phyloP scores from a whole-genome alignment of 164 flowering plant species.

The Berberis vulgaris region DNA sequence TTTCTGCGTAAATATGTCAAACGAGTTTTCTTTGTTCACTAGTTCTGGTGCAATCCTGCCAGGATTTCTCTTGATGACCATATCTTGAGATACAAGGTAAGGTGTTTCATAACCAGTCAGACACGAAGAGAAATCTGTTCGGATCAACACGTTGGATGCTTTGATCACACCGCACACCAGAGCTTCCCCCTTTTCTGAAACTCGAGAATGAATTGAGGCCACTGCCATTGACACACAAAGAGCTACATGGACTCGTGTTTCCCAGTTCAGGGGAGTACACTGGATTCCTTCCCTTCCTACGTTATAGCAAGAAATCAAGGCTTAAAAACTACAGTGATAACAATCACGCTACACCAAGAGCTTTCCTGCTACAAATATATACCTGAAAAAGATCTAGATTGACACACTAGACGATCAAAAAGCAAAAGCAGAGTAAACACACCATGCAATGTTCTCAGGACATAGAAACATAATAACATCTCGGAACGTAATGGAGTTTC shows the following conservation, averaged over 20 bases:
- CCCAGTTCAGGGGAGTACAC: neutral
- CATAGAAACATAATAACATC: too few relatives aligned
- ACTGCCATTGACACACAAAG: neutral
- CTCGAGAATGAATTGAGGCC: conserved; percentile 1
- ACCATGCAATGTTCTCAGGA: too few relatives aligned
- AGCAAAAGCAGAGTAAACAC: too few relatives aligned
- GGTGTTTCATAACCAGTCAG: neutral
- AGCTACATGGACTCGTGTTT: neutral
- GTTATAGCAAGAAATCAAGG: neutral
- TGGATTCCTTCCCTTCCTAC: conserved; percentile 1
- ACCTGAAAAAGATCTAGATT: too few relatives aligned
- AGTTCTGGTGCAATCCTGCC: neutral
- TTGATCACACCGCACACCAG: neutral
- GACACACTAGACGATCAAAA: too few relatives aligned
- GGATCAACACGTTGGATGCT: neutral
- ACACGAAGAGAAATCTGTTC: neutral
- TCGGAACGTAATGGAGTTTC: too few relatives aligned
- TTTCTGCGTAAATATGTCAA: neutral
- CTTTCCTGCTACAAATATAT: too few relatives aligned
- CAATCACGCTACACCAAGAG: too few relatives aligned
- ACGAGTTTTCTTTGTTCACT: neutral
- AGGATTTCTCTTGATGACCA: neutral
- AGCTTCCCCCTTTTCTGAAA: neutral
- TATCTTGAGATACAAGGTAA: neutral
- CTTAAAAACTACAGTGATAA: neutral